phyloP scores from a whole-genome alignment of 1,284 basidiomycete species.

The Irpex sp. region DNA sequence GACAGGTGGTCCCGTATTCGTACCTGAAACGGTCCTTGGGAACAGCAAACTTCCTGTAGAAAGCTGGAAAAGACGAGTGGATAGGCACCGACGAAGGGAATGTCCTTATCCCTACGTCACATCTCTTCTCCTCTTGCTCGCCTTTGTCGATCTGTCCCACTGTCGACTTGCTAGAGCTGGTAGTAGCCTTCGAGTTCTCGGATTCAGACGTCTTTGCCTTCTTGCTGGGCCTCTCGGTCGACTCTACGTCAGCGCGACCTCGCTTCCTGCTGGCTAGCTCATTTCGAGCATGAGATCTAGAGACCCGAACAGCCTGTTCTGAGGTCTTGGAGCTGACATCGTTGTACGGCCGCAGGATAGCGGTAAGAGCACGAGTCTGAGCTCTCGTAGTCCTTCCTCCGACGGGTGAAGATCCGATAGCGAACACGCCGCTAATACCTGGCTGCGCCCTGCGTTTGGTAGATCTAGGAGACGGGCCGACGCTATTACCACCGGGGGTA shows the following conservation, averaged over 20 bases:
- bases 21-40: constrained; percentile 33
- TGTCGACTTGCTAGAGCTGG: too few relatives aligned
- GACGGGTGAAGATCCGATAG: neutral
- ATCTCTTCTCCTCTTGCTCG: neutral
- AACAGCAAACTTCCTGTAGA: constrained; percentile 75
- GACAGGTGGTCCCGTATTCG: neutral
- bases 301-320: neutral
- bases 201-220: neutral
- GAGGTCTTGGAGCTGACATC: neutral
- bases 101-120: constrained; percentile 42
- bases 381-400: neutral
- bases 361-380: neutral
- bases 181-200: constrained; percentile 1
- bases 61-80: constrained; percentile 55
- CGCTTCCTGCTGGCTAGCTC: neutral
- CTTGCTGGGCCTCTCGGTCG: neutral
- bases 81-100: constrained; percentile 57
- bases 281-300: neutral
- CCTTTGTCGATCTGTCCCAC: too few relatives aligned
- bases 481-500: neutral
- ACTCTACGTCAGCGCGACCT: neutral
- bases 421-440: neutral
- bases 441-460: neutral
- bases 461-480: neutral
- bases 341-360: neutral